Evolutionary conservation across 257 asterid genomes (phyloP).

Genomic region (Eucommia ulmoides): DNA sequence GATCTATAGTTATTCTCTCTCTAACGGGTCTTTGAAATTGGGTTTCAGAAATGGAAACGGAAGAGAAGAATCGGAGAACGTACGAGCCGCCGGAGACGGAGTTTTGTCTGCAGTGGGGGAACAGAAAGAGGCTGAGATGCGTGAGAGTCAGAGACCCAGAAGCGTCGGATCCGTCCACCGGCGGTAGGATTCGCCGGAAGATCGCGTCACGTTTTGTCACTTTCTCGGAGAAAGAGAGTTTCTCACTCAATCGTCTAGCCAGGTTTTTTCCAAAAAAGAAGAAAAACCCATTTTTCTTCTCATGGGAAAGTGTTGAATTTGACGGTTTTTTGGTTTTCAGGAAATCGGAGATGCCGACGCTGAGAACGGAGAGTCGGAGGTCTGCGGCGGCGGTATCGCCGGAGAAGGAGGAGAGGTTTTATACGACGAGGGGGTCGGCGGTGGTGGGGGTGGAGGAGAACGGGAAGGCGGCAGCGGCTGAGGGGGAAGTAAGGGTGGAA

Average conservation of each 20-base stretch:
- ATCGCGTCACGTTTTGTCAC: conserved; percentile 20
- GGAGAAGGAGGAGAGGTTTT: conserved; percentile 28
- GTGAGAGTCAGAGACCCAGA: conserved; percentile 28
- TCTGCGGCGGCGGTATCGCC: conserved; percentile 12
- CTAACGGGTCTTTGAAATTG: no score
- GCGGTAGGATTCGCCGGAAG: conserved; percentile 21
- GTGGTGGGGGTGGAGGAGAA: conserved; percentile 7
- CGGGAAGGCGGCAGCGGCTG: conserved; percentile 8
- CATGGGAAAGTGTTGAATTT: no score
- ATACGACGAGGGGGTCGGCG: conserved; percentile 19
- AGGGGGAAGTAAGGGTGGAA: conserved; percentile 2
- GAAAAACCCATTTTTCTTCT: background rate
- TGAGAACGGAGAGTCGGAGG: conserved; percentile 18
- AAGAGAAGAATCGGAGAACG: conserved; percentile 13
- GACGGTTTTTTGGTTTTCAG: conserved; percentile 5
- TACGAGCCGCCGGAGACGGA: conserved; percentile 18
- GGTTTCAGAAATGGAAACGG: conserved; percentile 31
- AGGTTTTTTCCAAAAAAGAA: conserved; percentile 16
- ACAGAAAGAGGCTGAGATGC: conserved; percentile 34
- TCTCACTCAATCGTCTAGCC: conserved; percentile 17
- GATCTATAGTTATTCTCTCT: no score
- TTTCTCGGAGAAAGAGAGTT: conserved; percentile 10
- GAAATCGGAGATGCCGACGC: conserved; percentile 18
- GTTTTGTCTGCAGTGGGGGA: conserved; percentile 41
- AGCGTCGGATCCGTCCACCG: conserved; percentile 8